Base-by-base conservation (phyloP, 2,329 filamentous ascomycete species). In the Ceratocystis eucalypticola region DNA sequence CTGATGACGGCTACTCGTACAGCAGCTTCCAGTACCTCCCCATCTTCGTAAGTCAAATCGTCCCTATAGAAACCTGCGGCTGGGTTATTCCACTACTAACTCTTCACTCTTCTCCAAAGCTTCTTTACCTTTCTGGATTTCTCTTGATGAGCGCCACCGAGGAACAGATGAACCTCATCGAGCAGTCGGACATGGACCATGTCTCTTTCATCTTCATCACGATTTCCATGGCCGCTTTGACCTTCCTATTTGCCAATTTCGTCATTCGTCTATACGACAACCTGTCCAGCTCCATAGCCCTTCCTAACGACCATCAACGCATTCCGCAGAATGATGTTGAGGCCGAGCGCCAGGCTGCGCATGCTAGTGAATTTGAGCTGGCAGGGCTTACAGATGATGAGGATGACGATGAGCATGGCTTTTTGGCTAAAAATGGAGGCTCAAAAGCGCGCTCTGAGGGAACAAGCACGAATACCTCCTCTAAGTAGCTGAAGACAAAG, bases 111-210 rank as follows among this genome's bases (percentile, higher is more conserved):
- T 6, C 4, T 62, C 44, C 8, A 10, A 68, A 95, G 91, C 82
- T 97, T 50, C 83, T 99, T 33, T 96, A 89, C 72, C 91, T 92
- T 5, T 88, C 92, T 2, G 94, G 94, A 1, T 96, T 97, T 77
- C 81, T 99, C 50, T 99, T 99, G 78, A 96, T 97, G 91, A 89
- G 91, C 41, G 93, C 94, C 17, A 97, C 91, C 0, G 94, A 97
- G 74, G 92, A 99, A 77, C 94, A 97, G 76, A 96, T 97, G 89
- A 73, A 80, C 25, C 79, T 96, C 1, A 80, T 97, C 4, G 81
- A 84, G 50, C 79, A 84, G 48, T 88, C 89, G 0, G 82, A 86
- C 68, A 86, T 97, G 72, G 91, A 91, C 30, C 91, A 95, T 72
- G 89, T 97, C 53, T 88, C 92, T 4, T 99, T 97, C 75, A 85